A percentile compares a stretch with the other conserved stretches of the same genome.
Evolutionary conservation across 257 asterid species (phyloP).

Genomic region (Solanum sejunctum): DNA sequence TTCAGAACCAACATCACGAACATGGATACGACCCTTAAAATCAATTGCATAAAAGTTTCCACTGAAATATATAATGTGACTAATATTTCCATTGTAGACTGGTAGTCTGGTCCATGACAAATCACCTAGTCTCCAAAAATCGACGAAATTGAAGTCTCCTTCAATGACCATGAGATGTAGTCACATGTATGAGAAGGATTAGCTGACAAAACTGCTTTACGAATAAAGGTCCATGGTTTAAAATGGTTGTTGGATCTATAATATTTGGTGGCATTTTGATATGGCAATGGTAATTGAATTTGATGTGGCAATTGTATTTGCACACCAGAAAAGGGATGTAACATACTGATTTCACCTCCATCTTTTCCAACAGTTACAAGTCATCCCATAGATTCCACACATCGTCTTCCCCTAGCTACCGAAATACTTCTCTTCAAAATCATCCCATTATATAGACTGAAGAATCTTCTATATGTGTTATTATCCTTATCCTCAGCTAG

Average conservation of each 20-base stretch:
- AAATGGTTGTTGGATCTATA: not conserved
- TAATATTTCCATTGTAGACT: not conserved
- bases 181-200: not conserved
- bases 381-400: not conserved
- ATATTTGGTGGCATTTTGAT: not conserved
- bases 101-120: not conserved
- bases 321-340: not conserved
- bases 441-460: not conserved
- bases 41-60: not conserved
- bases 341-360: not conserved
- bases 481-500: not conserved
- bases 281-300: not conserved
- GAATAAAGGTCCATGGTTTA: not conserved
- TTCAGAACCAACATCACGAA: not conserved
- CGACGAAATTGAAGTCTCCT: not conserved
- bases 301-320: not conserved
- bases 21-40: not conserved
- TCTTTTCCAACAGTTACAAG: not conserved
- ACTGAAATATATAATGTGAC: not conserved
- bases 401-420: not conserved
- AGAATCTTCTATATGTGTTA: not conserved
- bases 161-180: not conserved
- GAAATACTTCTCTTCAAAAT: not conserved
- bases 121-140: not conserved
- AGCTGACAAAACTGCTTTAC: not conserved